These are phyloP conservation scores for Pontederia paniculata DNA, from an alignment of 176 grass and related monocot genomes.

Conservation along the genomic window DNA sequence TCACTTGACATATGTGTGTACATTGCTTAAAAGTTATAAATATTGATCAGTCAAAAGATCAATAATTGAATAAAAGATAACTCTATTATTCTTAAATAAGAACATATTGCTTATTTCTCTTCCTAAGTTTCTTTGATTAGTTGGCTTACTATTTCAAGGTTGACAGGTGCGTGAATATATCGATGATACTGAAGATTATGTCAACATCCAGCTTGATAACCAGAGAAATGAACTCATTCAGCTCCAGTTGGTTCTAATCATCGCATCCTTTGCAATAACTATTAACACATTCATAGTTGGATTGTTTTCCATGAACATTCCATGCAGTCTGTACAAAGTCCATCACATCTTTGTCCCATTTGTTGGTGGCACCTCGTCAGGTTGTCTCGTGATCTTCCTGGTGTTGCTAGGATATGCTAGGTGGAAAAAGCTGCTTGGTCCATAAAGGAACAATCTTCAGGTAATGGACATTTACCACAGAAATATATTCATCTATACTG, in stretches of 20 bases:
- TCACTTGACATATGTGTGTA: no score
- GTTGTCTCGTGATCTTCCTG: constrained; percentile 49
- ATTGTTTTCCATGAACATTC: constrained; percentile 87
- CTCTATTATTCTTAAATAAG: background rate
- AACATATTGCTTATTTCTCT: constrained; percentile 5
- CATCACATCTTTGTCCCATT: constrained; percentile 62
- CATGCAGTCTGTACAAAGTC: constrained; percentile 21
- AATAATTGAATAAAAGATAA: background rate
- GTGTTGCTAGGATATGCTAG: constrained; percentile 68
- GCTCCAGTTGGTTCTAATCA: constrained; percentile 80
- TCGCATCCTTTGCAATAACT: constrained; percentile 70
- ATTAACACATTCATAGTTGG: constrained; percentile 58
- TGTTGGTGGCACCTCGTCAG: constrained; percentile 41
- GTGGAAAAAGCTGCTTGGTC: constrained; percentile 82
- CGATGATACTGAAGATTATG: constrained; percentile 95
- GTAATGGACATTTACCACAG: no score
- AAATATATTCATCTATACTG: no score
- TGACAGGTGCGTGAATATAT: constrained; percentile 78
- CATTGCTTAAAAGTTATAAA: no score
- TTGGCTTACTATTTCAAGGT: constrained; percentile 19
- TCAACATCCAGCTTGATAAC: constrained; percentile 92
- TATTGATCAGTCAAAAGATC: no score
- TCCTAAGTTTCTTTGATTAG: background rate
- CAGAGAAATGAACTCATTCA: constrained; percentile 91
- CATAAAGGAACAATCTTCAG: constrained; percentile 22